Base-by-base conservation (phyloP, 176 grass and related monocot species). In the Triticum turgidum region DNA sequence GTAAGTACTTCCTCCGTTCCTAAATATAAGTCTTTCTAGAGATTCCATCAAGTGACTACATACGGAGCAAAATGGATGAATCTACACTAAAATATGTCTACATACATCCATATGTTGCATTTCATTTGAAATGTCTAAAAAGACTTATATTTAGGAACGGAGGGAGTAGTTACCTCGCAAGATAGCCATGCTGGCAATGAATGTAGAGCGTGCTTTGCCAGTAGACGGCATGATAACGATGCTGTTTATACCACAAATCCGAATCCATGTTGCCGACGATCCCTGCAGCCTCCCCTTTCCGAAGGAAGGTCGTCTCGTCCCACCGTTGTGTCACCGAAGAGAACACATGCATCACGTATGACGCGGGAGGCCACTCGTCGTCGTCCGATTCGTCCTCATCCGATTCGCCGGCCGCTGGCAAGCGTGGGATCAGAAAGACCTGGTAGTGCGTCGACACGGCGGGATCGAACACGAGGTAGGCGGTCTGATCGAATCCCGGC, bases 391-490 rank as follows among this genome's bases (percentile, higher is more conserved):
- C 33, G 7, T 4, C 33, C 17, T 38, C 67, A 4, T 69, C 39
- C 1, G 7, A 10, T 10, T 76, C 14, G 73, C 44, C 1, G 24
- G n/a, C 6, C 21, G 6, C 0, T 20, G 74, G 74, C 27, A 56
- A 1, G 9, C 15, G 29, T 9, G 39, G 58, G 38, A 76, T 49
- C 1, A 24, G 9, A 11, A 84, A 47, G 4, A 76, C 82, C 58
- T 84, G 25, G 58, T 65, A 84, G 58, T 84, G 38, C 1, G 71
- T 39, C 9, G 82, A 84, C 38, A 34, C 25, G 3, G 56, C n/a
- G 4, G 70, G 82, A 5, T 84, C 82, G 22, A 76, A 84, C 11
- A 13, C 71, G 71, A 84, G 82, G 58, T 44, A 61, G 5, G 34
- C 11, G 47, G 21, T 41, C 34, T 72, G 49, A 7, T 9, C 10